Evolutionary conservation across 176 grass and related monocot genomes (phyloP).

Genomic region (Neostapfia colusana): DNA sequence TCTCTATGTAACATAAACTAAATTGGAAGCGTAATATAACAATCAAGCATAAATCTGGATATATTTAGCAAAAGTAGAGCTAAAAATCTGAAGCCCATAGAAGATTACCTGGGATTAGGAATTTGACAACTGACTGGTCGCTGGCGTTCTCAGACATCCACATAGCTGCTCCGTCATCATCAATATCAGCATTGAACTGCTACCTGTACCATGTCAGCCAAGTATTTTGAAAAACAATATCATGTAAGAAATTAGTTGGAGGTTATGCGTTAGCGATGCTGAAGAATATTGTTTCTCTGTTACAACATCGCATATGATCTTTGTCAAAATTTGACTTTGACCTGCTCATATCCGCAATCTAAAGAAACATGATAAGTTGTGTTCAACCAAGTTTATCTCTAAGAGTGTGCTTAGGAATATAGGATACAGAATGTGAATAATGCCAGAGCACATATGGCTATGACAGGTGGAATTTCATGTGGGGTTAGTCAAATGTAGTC

Average conservation of each 20-base stretch:
- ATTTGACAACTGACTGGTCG: slow-evolving; percentile 3
- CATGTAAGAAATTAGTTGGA: slow-evolving; percentile 23
- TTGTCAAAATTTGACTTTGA: slow-evolving; percentile 1
- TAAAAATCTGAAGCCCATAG: background rate
- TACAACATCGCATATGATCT: slow-evolving; percentile 15
- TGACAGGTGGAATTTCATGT: slow-evolving; percentile 15
- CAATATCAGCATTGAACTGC: slow-evolving; percentile 20
- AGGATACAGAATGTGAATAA: background rate
- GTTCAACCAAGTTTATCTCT: slow-evolving; percentile 7
- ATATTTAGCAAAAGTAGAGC: background rate
- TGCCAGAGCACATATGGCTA: background rate
- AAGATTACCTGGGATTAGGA: background rate
- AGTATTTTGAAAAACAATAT: background rate
- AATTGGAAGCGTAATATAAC: background rate
- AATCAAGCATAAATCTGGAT: background rate
- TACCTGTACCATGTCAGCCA: background rate
- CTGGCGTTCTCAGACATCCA: background rate
- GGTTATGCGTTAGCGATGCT: background rate
- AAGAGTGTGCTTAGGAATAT: background rate
- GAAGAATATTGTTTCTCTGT: slow-evolving; percentile 6
- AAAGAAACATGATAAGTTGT: background rate
- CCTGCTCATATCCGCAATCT: background rate
- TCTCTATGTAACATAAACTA: background rate
- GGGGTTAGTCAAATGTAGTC: slow-evolving; percentile 24
- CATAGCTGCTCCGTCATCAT: background rate